Evolutionary conservation across 768 basidiomycete genomes (phyloP).

Genomic region (Mycena capillaripes): DNA sequence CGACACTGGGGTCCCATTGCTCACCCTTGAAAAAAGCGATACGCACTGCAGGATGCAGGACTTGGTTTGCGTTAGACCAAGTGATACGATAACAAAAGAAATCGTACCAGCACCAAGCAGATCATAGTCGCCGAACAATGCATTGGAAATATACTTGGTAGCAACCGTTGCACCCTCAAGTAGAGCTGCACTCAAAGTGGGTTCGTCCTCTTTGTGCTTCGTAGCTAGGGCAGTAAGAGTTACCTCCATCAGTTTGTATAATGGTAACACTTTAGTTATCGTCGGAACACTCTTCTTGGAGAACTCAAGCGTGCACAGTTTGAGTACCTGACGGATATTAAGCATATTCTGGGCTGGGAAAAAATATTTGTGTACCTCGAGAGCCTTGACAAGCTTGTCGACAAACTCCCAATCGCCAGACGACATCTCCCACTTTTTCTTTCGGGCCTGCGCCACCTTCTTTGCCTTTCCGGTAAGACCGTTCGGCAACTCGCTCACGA

Average conservation of each 20-base stretch:
- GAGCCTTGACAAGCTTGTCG: conserved; percentile 22
- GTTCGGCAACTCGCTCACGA: conserved; percentile 9
- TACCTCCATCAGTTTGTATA: conserved; percentile 33
- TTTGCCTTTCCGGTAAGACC: conserved; percentile 14
- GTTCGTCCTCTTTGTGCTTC: not conserved
- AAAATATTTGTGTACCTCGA: not conserved
- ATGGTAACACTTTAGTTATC: conserved; percentile 26
- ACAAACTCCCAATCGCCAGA: conserved; percentile 25
- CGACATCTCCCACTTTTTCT: conserved; percentile 33
- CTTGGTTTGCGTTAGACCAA: not conserved
- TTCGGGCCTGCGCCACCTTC: conserved; percentile 10
- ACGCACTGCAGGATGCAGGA: conserved; percentile 28
- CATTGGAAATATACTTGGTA: conserved; percentile 30
- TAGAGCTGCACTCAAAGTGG: not conserved
- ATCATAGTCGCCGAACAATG: conserved; percentile 27
- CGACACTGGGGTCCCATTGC: conserved; percentile 18
- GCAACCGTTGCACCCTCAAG: conserved; percentile 19
- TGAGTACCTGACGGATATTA: conserved; percentile 15
- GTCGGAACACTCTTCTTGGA: conserved; percentile 30
- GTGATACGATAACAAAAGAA: not conserved
- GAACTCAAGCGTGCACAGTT: conserved; percentile 27
- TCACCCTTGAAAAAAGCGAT: conserved; percentile 14
- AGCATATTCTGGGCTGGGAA: not conserved
- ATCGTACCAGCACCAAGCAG: conserved; percentile 32
- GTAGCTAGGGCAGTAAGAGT: not conserved